phyloP scores from a whole-genome alignment of 2,329 filamentous ascomycete genomes.

The Fusarium sp. region DNA sequence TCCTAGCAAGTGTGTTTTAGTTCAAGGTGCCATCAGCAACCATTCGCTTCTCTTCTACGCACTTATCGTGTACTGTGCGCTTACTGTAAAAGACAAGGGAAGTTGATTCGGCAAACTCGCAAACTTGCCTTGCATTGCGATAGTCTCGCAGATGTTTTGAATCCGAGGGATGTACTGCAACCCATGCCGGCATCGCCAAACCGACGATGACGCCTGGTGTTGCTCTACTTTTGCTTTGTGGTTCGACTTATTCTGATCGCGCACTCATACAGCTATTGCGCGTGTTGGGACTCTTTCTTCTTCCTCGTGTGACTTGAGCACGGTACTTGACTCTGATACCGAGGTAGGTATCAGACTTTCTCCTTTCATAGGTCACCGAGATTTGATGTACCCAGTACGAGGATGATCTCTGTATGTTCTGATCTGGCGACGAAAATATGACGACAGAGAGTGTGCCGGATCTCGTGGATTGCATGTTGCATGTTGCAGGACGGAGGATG shows the following conservation, averaged over 20 bases:
- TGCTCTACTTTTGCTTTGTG: not conserved
- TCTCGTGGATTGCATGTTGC: slow-evolving; percentile 18
- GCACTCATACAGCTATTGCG: not conserved
- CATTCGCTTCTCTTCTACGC: slow-evolving; percentile 15
- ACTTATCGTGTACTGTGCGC: slow-evolving; percentile 24
- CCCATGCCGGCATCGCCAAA: not conserved
- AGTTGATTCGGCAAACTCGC: slow-evolving; percentile 28
- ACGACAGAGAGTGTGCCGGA: slow-evolving; percentile 23
- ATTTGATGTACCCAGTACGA: slow-evolving; percentile 14
- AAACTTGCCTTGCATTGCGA: not conserved
- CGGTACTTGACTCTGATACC: slow-evolving; percentile 7
- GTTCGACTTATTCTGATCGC: not conserved
- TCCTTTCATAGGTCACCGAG: not conserved
- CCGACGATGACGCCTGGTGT: slow-evolving; percentile 12
- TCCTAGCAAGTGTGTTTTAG: slow-evolving; percentile 36
- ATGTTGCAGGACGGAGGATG: slow-evolving; percentile 26
- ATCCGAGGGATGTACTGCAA: slow-evolving; percentile 8
- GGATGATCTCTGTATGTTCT: slow-evolving; percentile 17
- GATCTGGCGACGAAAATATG: slow-evolving; percentile 25
- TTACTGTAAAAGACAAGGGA: slow-evolving; percentile 20
- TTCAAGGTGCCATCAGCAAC: slow-evolving; percentile 35
- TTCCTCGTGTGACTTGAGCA: slow-evolving; percentile 4
- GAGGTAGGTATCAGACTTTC: not conserved
- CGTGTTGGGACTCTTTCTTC: not conserved
- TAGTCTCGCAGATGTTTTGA: slow-evolving; percentile 7